These are phyloP conservation scores for Nigrospora sphaerica DNA, from an alignment of 2,329 filamentous ascomycete species.

Conservation along the genomic window DNA sequence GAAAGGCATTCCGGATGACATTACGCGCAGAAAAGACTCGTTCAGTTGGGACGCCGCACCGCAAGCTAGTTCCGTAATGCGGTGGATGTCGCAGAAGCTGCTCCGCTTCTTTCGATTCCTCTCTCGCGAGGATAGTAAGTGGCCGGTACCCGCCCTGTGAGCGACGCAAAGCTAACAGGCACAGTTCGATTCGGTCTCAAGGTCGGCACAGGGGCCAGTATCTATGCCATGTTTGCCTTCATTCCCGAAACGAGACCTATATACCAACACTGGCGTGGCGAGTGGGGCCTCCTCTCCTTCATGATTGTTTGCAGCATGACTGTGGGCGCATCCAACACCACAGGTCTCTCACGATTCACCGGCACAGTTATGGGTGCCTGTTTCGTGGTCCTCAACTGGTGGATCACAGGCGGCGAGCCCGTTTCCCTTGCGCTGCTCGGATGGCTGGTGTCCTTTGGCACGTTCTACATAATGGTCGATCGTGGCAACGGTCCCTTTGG, in stretches of 20 bases:
- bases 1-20: conserved; percentile 46
- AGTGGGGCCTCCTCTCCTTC: conserved; percentile 94
- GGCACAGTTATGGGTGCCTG: conserved; percentile 78
- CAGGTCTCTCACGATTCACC: conserved; percentile 75
- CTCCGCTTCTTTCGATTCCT: conserved; percentile 40
- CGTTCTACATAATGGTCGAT: conserved; percentile 85
- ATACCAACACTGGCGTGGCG: conserved; percentile 84
- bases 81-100: conserved; percentile 36
- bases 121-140: conserved; percentile 45
- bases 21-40: conserved; percentile 44
- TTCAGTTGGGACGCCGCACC: conserved; percentile 50
- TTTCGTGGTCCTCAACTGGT: conserved; percentile 73
- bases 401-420: conserved; percentile 65
- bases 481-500: conserved; percentile 82
- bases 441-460: conserved; percentile 72
- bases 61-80: conserved; percentile 29
- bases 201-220: conserved; percentile 79
- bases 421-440: conserved; percentile 73
- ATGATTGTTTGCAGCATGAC: conserved; percentile 99
- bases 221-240: conserved; percentile 88
- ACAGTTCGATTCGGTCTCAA: conserved; percentile 74
- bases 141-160: neutral
- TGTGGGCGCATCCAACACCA: conserved; percentile 91
- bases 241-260: conserved; percentile 68
- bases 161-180: conserved; percentile 12